These are phyloP conservation scores for Pseudogymnoascus sp. DNA, from an alignment of 2,329 filamentous ascomycete species.

Conservation along the genomic window DNA sequence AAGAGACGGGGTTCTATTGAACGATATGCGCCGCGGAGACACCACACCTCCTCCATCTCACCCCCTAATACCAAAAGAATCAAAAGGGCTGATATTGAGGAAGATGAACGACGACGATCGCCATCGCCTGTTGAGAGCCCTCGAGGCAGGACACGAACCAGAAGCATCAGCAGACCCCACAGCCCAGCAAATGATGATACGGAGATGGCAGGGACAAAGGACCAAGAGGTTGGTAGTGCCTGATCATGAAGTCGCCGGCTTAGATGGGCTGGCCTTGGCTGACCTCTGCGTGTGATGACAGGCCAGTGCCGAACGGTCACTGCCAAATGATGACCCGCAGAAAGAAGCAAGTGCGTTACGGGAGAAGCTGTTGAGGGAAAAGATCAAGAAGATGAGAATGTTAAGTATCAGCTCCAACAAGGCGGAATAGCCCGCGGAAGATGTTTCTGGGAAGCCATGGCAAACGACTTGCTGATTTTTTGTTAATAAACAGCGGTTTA, in stretches of 20 bases:
- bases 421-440: not conserved
- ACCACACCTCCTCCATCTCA: conserved; percentile 46
- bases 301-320: not conserved
- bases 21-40: conserved; percentile 36
- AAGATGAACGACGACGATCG: conserved; percentile 35
- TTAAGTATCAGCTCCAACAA: conserved; percentile 34
- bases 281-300: conserved; percentile 5
- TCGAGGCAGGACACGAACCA: not conserved
- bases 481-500: conserved; percentile 2
- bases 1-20: conserved; percentile 29
- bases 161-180: conserved; percentile 4
- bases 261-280: not conserved
- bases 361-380: conserved; percentile 46
- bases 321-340: conserved; percentile 29
- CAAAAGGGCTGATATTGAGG: conserved; percentile 51
- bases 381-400: conserved; percentile 50
- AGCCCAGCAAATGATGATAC: not conserved
- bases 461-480: not conserved
- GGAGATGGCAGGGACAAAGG: not conserved
- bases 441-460: not conserved
- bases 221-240: conserved; percentile 36
- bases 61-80: conserved; percentile 39
- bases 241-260: conserved; percentile 19
- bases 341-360: conserved; percentile 39
- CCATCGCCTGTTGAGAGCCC: conserved; percentile 12